Evolutionary conservation across 2,329 filamentous ascomycete species (phyloP).

Genomic region (Alternaria solani): DNA sequence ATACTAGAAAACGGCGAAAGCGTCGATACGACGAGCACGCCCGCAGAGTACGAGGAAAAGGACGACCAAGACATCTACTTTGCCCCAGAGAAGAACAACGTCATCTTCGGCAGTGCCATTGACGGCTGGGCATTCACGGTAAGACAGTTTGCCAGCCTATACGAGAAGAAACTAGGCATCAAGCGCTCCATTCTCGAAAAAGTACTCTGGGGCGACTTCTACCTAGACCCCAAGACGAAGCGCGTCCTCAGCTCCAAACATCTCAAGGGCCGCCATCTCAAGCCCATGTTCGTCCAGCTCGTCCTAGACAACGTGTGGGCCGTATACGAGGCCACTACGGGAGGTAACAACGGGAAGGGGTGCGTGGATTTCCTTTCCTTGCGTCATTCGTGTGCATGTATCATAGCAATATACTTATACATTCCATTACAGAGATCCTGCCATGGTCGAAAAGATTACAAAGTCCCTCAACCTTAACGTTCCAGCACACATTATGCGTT

Average conservation of each 20-base stretch:
- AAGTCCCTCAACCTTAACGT: constrained; percentile 88
- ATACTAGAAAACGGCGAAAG: constrained; percentile 64
- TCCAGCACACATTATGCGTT: constrained; percentile 82
- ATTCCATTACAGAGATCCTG: constrained; percentile 68
- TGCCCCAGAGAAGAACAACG: constrained; percentile 96
- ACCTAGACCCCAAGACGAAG: constrained; percentile 96
- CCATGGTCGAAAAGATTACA: constrained; percentile 89
- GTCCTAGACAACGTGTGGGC: constrained; percentile 97
- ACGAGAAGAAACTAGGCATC: constrained; percentile 96
- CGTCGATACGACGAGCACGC: constrained; percentile 56
- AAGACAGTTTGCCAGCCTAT: constrained; percentile 88
- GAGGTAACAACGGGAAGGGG: constrained; percentile 83
- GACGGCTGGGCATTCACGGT: constrained; percentile 99
- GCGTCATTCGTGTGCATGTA: constrained; percentile 42
- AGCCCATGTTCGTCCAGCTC: constrained; percentile 97
- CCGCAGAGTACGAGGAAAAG: constrained; percentile 79
- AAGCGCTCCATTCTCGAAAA: constrained; percentile 89
- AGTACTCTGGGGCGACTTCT: constrained; percentile 96
- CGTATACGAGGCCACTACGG: constrained; percentile 88
- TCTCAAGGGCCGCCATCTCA: constrained; percentile 87
- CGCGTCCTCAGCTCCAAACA: constrained; percentile 90
- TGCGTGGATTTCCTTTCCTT: constrained; percentile 59
- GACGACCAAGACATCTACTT: constrained; percentile 99
- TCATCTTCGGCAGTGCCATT: constrained; percentile 96
- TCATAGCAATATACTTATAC: constrained; percentile 53